These are phyloP conservation scores for Dorcoceras hygrometricum DNA, from an alignment of 257 asterid genomes.

Conservation along the genomic window DNA sequence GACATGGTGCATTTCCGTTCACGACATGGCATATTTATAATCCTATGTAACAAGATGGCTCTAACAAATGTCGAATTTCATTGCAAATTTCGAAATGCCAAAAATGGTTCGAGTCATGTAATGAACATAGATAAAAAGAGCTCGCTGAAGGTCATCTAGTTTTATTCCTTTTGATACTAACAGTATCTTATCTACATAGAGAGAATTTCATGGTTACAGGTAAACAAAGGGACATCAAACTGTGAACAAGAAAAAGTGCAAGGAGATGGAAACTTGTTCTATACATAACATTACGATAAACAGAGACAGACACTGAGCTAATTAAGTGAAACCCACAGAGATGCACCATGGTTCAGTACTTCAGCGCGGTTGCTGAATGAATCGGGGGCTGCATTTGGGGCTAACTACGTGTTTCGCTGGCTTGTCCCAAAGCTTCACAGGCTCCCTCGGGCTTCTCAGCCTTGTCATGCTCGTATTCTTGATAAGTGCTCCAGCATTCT, in stretches of 20 bases:
- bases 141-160: no score
- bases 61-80: no score
- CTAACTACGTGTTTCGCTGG: constrained; percentile 51
- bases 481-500: constrained; percentile 38
- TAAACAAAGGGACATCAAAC: constrained; percentile 39
- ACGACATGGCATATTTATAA: no score
- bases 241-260: constrained; percentile 71
- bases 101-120: not conserved
- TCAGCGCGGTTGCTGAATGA: constrained; percentile 93
- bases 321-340: constrained; percentile 26
- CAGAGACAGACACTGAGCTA: not conserved
- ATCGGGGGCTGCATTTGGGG: constrained; percentile 68
- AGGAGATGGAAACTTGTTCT: constrained; percentile 56
- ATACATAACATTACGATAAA: constrained; percentile 52
- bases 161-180: not conserved
- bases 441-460: constrained; percentile 40
- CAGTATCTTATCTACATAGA: not conserved
- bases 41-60: no score
- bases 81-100: no score
- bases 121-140: no score
- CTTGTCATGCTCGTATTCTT: constrained; percentile 39
- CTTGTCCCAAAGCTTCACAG: constrained; percentile 55
- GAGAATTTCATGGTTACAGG: constrained; percentile 14
- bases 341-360: not conserved
- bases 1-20: no score